phyloP scores from a whole-genome alignment of 2,329 filamentous ascomycete genomes.

The Ceratocystis colombiana region DNA sequence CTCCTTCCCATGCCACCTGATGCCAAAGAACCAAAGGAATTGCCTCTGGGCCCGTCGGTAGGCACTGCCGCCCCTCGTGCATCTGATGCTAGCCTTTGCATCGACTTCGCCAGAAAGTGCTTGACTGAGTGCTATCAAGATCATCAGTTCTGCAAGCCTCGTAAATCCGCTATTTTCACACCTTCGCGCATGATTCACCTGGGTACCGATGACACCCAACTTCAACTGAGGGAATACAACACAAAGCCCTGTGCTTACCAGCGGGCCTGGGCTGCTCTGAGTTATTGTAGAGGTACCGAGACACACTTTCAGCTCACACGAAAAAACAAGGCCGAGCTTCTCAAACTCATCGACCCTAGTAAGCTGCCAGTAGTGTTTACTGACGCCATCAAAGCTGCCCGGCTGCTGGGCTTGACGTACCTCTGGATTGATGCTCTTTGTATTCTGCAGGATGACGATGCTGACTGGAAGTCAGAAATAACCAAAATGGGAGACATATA shows the following conservation, averaged over 20 bases:
- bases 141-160: constrained; percentile 23
- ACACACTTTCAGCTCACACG: constrained; percentile 20
- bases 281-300: constrained; percentile 25
- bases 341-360: constrained; percentile 18
- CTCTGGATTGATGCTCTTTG: constrained; percentile 33
- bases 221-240: constrained; percentile 22
- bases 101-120: constrained; percentile 18
- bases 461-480: constrained; percentile 27
- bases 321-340: constrained; percentile 16
- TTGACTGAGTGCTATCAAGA: constrained; percentile 22
- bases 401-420: constrained; percentile 28
- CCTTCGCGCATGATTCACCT: constrained; percentile 23
- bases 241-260: constrained; percentile 18
- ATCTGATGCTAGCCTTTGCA: constrained; percentile 20
- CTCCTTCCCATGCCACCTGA: constrained; percentile 21
- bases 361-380: constrained; percentile 28
- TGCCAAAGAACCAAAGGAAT: constrained; percentile 17
- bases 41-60: constrained; percentile 22
- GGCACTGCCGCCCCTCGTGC: constrained; percentile 24
- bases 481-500: constrained; percentile 26
- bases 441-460: constrained; percentile 30
- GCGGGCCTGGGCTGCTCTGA: constrained; percentile 25
- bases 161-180: constrained; percentile 16
- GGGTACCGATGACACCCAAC: constrained; percentile 14
- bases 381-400: constrained; percentile 30